Percentiles rank a stretch among this genome's conserved stretches.
phyloP scores from a whole-genome alignment of 768 basidiomycete genomes.

The Lactarius psammicola region DNA sequence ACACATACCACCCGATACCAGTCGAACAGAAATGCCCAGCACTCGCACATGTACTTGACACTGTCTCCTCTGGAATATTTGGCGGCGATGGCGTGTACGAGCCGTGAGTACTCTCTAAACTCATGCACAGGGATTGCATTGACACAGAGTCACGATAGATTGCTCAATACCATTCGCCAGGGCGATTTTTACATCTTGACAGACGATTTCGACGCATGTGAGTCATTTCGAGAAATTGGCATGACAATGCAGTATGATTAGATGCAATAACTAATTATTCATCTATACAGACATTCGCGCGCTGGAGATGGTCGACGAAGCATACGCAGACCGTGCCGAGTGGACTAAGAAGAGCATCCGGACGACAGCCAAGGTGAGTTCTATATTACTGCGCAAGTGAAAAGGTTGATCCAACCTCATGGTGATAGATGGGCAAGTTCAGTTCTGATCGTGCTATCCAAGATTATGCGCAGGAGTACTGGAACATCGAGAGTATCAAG shows the following conservation, averaged over 20 bases:
- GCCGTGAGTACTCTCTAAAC: conserved; percentile 53
- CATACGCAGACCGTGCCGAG: conserved; percentile 75
- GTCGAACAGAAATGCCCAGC: conserved; percentile 82
- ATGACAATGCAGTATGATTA: not conserved
- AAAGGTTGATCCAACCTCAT: not conserved
- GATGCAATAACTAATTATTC: not conserved
- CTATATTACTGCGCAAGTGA: not conserved
- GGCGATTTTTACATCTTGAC: conserved; percentile 78
- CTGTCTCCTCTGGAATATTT: conserved; percentile 74
- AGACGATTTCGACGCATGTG: conserved; percentile 94
- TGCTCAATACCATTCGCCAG: conserved; percentile 74
- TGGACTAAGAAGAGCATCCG: conserved; percentile 92
- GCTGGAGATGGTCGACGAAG: conserved; percentile 82
- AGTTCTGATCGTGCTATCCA: conserved; percentile 91
- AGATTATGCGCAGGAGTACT: conserved; percentile 88
- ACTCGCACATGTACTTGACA: conserved; percentile 74
- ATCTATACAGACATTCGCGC: conserved; percentile 67
- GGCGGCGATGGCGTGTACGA: conserved; percentile 83
- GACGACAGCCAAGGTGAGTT: conserved; percentile 68
- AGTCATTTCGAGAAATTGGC: conserved; percentile 31
- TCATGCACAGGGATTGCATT: not conserved
- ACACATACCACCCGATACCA: conserved; percentile 77
- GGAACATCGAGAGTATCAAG: conserved; percentile 61
- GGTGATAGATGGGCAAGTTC: conserved; percentile 87
- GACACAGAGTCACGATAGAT: conserved; percentile 41